Evolutionary conservation across 345 rosid genomes (phyloP).

Genomic region (Trapa incisa): DNA sequence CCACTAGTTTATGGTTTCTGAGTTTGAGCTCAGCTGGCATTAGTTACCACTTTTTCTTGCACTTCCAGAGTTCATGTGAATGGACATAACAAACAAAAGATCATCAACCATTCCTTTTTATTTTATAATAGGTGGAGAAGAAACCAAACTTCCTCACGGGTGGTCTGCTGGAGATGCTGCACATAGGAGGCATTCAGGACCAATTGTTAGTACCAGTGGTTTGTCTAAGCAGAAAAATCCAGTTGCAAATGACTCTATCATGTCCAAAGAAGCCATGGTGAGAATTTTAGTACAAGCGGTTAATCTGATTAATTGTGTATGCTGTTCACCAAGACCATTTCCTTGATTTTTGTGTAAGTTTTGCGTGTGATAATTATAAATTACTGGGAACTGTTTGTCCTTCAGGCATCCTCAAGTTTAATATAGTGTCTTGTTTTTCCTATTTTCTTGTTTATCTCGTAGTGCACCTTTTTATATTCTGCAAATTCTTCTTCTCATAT

Average conservation of each 20-base stretch:
- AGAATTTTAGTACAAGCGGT: neutral
- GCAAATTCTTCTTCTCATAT: neutral
- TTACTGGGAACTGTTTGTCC: neutral
- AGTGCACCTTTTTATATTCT: neutral
- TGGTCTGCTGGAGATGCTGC: constrained; percentile 33
- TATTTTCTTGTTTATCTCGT: neutral
- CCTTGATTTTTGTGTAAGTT: neutral
- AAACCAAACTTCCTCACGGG: constrained; percentile 19
- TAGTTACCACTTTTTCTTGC: neutral
- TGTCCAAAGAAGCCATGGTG: constrained; percentile 33
- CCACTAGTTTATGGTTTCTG: too few relatives aligned
- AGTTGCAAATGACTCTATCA: constrained; percentile 22
- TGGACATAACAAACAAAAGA: neutral
- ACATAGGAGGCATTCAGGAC: constrained; percentile 40
- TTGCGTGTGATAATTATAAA: neutral
- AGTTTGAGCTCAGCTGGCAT: too few relatives aligned
- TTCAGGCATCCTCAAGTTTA: neutral
- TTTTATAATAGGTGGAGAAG: constrained; percentile 25
- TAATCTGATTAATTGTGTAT: neutral
- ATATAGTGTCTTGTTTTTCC: neutral
- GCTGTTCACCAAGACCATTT: neutral
- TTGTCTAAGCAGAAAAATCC: constrained; percentile 39
- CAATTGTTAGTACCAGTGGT: constrained; percentile 21
- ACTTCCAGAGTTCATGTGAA: neutral
- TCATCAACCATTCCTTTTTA: neutral